A percentile compares a stretch with the other conserved stretches of the same genome.
Conservation (phyloP, 345 rosid species). For the Murraya koenigii region DNA sequence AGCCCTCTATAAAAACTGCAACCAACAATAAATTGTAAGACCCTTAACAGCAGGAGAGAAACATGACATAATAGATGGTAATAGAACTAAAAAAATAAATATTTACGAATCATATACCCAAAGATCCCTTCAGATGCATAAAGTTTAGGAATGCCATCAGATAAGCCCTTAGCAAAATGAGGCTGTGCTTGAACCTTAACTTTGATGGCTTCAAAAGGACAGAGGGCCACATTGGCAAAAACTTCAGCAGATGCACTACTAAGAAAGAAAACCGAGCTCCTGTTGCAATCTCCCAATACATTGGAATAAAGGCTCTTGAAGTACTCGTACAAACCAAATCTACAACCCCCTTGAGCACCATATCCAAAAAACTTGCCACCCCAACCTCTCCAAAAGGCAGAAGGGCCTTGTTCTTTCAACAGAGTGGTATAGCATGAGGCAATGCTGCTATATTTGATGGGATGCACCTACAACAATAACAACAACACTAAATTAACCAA, state of each 20-base stretch:
- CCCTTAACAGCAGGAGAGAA: background rate
- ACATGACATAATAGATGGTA: background rate
- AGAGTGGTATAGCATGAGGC: constrained; percentile 44
- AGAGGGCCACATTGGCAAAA: constrained; percentile 52
- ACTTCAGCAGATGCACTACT: constrained; percentile 70
- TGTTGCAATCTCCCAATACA: constrained; percentile 35
- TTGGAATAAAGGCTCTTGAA: constrained; percentile 55
- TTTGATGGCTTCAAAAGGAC: constrained; percentile 69
- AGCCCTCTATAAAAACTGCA: constrained; percentile 54
- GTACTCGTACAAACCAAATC: constrained; percentile 56
- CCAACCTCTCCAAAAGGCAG: constrained; percentile 68
- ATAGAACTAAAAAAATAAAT: background rate
- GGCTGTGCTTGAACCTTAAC: constrained; percentile 61
- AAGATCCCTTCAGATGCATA: constrained; percentile 51
- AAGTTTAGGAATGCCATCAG: constrained; percentile 55
- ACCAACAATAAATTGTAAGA: constrained; percentile 11
- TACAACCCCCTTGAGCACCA: constrained; percentile 65
- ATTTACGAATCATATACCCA: constrained; percentile 31
- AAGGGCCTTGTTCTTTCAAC: constrained; percentile 50
- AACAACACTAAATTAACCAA: background rate
- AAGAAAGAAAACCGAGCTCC: constrained; percentile 51
- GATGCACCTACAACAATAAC: constrained; percentile 43
- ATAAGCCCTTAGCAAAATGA: constrained; percentile 52
- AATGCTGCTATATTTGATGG: constrained; percentile 45
- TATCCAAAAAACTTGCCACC: constrained; percentile 56